phyloP scores from a whole-genome alignment of 495 filamentous ascomycete genomes.

The Xylaria venustula region DNA sequence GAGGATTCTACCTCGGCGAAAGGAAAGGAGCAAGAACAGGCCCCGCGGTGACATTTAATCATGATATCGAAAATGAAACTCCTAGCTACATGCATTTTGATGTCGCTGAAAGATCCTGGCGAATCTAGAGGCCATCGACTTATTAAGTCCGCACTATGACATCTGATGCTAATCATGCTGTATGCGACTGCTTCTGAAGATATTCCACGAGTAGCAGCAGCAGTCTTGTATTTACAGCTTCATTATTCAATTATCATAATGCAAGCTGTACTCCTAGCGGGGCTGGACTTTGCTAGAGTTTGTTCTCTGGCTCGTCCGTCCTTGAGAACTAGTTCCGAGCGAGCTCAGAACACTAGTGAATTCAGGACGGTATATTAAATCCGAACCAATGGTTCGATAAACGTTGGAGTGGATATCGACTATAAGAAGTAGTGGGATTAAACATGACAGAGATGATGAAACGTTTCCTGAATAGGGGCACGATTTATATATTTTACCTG shows the following conservation, averaged over 20 bases:
- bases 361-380: too few species aligned
- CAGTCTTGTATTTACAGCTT: not conserved
- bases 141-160: not conserved
- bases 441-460: not conserved
- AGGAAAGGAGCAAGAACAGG: slow-evolving; percentile 14
- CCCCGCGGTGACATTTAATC: slow-evolving; percentile 7
- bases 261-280: not conserved
- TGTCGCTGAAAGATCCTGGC: not conserved
- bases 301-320: not conserved
- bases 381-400: not conserved
- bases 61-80: not conserved
- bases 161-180: not conserved
- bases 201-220: not conserved
- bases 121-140: not conserved
- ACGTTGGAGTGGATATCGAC: not conserved
- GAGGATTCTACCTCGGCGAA: slow-evolving; percentile 13
- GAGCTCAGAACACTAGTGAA: not conserved
- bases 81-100: not conserved
- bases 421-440: not conserved
- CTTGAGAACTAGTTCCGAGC: not conserved
- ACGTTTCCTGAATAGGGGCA: not conserved
- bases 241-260: not conserved
- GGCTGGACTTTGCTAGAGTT: not conserved
- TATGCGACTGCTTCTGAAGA: not conserved
- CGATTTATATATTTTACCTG: slow-evolving; percentile 14